Conservation (phyloP, 2,329 filamentous ascomycete species). For the Chalaropsis thielavioides region DNA sequence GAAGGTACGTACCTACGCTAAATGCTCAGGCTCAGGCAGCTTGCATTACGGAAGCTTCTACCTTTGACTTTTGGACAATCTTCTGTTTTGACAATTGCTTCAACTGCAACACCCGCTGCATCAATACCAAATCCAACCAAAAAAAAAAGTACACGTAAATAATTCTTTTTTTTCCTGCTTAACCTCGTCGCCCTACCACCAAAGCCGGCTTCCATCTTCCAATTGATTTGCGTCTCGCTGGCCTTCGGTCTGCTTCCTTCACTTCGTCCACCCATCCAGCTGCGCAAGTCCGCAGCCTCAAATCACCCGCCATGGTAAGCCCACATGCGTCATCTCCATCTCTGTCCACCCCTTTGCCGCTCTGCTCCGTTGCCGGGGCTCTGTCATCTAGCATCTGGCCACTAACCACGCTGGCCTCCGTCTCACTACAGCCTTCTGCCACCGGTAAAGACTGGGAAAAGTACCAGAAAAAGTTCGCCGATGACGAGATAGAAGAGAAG, state of each 20-base stretch:
- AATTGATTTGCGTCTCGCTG: not conserved
- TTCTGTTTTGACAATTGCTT: not conserved
- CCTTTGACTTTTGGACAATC: not conserved
- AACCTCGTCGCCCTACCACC: not conserved
- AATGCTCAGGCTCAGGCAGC: constrained; percentile 12
- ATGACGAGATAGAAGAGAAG: constrained; percentile 97
- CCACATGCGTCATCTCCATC: not conserved
- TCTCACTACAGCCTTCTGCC: constrained; percentile 60
- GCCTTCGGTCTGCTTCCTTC: not conserved
- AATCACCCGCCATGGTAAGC: constrained; percentile 12
- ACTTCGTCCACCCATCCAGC: not conserved
- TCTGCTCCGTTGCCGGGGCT: no score
- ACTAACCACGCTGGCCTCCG: not conserved
- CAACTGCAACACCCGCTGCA: not conserved
- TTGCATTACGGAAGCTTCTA: constrained; percentile 16
- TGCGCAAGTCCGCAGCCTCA: constrained; percentile 4
- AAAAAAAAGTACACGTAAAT: not conserved
- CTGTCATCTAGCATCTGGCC: no score
- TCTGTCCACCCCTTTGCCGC: not conserved
- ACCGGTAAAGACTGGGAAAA: constrained; percentile 95
- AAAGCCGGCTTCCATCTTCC: not conserved
- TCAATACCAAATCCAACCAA: not conserved
- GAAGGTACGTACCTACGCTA: no score
- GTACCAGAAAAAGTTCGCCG: constrained; percentile 91
- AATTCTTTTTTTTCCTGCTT: not conserved